Percentiles rank a stretch among this genome's conserved stretches.
These are phyloP conservation scores for Colletotrichum spinosum DNA, from an alignment of 2,329 filamentous ascomycete genomes.

Conservation along the genomic window DNA sequence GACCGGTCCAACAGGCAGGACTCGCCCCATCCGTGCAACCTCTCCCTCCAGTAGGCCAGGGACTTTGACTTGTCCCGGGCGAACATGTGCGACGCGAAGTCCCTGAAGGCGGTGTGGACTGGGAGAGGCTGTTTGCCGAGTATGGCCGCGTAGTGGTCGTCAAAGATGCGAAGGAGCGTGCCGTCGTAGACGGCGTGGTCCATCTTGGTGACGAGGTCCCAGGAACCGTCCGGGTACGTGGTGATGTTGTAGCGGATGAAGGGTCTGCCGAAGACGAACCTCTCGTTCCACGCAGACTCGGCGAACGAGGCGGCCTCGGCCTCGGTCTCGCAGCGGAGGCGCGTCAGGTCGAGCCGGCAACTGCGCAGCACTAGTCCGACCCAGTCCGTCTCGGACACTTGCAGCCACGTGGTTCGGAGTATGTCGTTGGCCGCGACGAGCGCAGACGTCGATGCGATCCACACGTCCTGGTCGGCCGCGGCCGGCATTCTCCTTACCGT, in stretches of 20 bases:
- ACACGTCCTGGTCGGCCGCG: constrained; percentile 36
- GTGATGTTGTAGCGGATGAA: constrained; percentile 50
- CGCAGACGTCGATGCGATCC: constrained; percentile 38
- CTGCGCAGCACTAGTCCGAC: constrained; percentile 40
- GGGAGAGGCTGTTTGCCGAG: constrained; percentile 34
- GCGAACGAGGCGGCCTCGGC: constrained; percentile 40
- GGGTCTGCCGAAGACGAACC: constrained; percentile 46
- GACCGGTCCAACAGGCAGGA: background rate
- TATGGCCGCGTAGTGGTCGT: constrained; percentile 46
- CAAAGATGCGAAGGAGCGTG: constrained; percentile 51
- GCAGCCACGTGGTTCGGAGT: constrained; percentile 40
- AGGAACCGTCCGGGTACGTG: constrained; percentile 38
- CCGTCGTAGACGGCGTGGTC: constrained; percentile 50
- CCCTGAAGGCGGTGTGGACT: constrained; percentile 40
- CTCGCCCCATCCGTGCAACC: constrained; percentile 12
- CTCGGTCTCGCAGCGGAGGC: constrained; percentile 37
- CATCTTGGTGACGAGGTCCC: constrained; percentile 47
- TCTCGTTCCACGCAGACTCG: constrained; percentile 41
- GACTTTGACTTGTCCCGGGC: constrained; percentile 34
- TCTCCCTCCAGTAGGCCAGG: constrained; percentile 40
- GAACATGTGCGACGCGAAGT: constrained; percentile 42
- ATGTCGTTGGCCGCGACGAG: constrained; percentile 42
- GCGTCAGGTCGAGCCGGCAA: constrained; percentile 32
- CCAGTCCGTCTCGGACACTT: constrained; percentile 36
- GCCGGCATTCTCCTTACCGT: constrained; percentile 40